Evolutionary conservation across 208 protist species (phyloP), one percentile per base, ranked within the genome.

Genomic region (Crithidia bombi): DNA sequence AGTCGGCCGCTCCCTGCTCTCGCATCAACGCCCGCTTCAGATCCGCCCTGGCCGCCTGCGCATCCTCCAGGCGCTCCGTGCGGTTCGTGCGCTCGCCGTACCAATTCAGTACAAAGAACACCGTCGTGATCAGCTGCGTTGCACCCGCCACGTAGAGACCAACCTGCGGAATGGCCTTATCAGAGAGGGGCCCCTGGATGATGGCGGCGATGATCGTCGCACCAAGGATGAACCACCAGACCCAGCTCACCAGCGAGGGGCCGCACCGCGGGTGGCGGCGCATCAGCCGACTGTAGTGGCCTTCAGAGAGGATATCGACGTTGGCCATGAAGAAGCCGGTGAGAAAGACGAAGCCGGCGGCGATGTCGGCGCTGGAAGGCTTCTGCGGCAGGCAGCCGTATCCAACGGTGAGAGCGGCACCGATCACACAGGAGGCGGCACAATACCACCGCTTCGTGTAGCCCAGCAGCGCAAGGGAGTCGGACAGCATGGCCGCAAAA

Each of bases 361-460:
- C 84, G 15, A 75, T 64, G 35, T 82, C 46, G 47, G 81, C 86
- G 28, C 74, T 81, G 1, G 77, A 79, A 23, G 36, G 25, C 63
- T 69, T 75, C 49, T 41, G 32, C 35, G 86, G 86, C 25, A 92
- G 71, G 14, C 77, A 56, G 44, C 75, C 86, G 56, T 78, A 86
- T 17, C 58, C 79, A 10, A 92, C 33, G 19, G 79, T 82, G 47
- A 86, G 69, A 17, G 55, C 78, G 19, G 58, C 75, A 19, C 85
- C 85, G n/a, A 90, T 12, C 28, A 91, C 59, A 33, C 76, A 85
- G 0, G 82, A 87, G 1, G 71, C 39, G 44, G 73, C 54, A 38
- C 81, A 73, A 79, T 90, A 91, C 85, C 85, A 92, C n/a, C 87
- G 82, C 83, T 91, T 95, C 21, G 82, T 83, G 76, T 91, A 95